A percentile compares a stretch with the other conserved stretches of the same genome.
These are phyloP conservation scores for Pythium graminicola DNA, from an alignment of 352 stramenopile genomes.

Conservation along the genomic window DNA sequence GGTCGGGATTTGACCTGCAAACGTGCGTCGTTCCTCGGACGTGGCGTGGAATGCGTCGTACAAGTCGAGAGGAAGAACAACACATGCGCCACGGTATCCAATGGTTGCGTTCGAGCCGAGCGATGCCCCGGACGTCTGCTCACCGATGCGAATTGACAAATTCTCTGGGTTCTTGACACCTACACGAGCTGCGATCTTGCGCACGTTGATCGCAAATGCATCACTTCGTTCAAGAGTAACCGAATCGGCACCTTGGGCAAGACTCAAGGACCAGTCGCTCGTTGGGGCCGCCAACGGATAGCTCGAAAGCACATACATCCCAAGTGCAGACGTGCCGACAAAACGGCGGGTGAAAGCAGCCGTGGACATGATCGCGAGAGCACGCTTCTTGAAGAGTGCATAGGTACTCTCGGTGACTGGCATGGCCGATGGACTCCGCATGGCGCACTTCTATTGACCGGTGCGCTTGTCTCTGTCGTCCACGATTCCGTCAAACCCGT, in stretches of 20 bases:
- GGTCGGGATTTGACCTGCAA: conserved; percentile 43
- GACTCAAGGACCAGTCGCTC: conserved; percentile 45
- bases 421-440: background rate
- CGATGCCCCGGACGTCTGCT: conserved; percentile 54
- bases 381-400: conserved; percentile 26
- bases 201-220: conserved; percentile 58
- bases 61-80: conserved; percentile 71
- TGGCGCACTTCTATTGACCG: conserved; percentile 2
- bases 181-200: conserved; percentile 46
- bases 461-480: conserved; percentile 23
- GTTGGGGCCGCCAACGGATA: conserved; percentile 60
- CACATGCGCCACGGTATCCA: conserved; percentile 41
- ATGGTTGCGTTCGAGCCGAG: conserved; percentile 62
- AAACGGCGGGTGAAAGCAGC: conserved; percentile 32
- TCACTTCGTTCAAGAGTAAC: conserved; percentile 48
- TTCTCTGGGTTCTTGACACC: conserved; percentile 63
- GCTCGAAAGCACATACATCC: conserved; percentile 35
- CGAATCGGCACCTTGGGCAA: conserved; percentile 50
- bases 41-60: conserved; percentile 75
- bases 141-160: conserved; percentile 57
- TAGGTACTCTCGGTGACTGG: conserved; percentile 4
- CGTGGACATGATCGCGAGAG: conserved; percentile 29
- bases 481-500: conserved; percentile 2
- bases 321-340: conserved; percentile 27
- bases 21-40: conserved; percentile 33